A percentile compares a stretch with the other conserved stretches of the same genome.
phyloP scores from a whole-genome alignment of 169 alveolate species.

The Plasmodium reichenowi region DNA sequence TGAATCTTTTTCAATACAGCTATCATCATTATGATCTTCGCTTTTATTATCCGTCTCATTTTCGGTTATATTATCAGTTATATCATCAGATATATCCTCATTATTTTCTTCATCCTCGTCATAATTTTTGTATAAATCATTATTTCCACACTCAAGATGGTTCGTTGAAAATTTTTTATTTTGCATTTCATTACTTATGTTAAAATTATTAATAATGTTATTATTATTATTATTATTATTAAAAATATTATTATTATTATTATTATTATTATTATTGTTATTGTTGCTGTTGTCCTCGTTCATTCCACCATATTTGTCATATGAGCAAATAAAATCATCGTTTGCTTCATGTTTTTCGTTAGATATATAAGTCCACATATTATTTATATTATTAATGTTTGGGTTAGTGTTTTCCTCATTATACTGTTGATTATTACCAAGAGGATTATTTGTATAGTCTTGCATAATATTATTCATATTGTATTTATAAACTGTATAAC shows the following conservation, averaged over 20 bases:
- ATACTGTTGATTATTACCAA: too few relatives aligned
- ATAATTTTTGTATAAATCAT: too few relatives aligned
- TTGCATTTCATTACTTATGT: too few relatives aligned
- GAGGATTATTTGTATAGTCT: not conserved
- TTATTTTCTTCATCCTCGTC: not conserved
- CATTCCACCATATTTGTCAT: conserved; percentile 22
- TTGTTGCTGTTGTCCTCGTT: conserved; percentile 3
- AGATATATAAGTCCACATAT: conserved; percentile 53
- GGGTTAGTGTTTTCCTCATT: not conserved
- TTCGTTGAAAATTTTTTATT: too few relatives aligned
- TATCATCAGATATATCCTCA: not conserved
- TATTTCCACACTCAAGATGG: too few relatives aligned
- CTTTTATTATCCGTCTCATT: conserved; percentile 1
- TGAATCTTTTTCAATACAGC: conserved; percentile 25
- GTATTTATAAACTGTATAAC: too few relatives aligned
- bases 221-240: too few relatives aligned
- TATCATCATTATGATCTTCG: not conserved
- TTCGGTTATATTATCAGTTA: conserved; percentile 2
- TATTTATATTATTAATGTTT: not conserved
- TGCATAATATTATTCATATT: not conserved
- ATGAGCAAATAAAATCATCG: conserved; percentile 43
- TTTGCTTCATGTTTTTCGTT: conserved; percentile 56
- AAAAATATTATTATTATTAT: not conserved
- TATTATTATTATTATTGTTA: not conserved
- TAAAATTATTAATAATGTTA: too few relatives aligned